These are phyloP conservation scores for Pythium apleroticum DNA, from an alignment of 352 stramenopile genomes.

Conservation along the genomic window DNA sequence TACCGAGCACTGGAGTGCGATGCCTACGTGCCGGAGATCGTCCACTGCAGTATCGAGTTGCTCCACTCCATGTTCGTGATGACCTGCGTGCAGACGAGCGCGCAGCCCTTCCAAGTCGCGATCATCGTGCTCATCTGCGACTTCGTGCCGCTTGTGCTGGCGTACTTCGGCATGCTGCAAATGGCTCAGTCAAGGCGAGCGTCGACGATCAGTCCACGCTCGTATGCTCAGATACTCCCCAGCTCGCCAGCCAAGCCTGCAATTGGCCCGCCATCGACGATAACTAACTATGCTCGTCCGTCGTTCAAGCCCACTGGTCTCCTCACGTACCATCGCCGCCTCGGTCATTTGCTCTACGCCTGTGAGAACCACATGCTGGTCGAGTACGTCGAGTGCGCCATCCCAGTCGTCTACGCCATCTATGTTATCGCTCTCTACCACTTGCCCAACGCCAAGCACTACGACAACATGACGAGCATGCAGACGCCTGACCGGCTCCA, in stretches of 20 bases:
- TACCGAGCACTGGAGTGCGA: background rate
- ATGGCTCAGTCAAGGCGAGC: background rate
- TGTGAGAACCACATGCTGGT: constrained; percentile 11
- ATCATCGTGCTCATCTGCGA: background rate
- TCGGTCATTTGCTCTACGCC: constrained; percentile 8
- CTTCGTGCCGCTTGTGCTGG: background rate
- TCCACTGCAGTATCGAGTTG: constrained; percentile 1
- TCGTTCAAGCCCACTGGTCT: background rate
- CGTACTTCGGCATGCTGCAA: background rate
- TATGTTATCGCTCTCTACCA: too few species aligned
- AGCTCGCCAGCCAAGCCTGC: background rate
- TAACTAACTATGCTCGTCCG: too few species aligned
- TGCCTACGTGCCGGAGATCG: background rate
- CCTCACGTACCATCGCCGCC: background rate
- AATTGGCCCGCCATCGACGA: background rate
- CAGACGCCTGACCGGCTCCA: too few species aligned
- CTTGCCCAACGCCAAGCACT: too few species aligned
- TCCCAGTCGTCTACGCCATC: too few species aligned
- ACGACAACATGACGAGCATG: too few species aligned
- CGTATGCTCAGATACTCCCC: background rate
- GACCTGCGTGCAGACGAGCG: background rate
- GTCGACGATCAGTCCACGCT: background rate
- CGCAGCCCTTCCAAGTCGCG: background rate
- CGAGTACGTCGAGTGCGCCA: too few species aligned
- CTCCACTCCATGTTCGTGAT: constrained; percentile 1